These are phyloP conservation scores for Dryas octopetala DNA, from an alignment of 306 rosid species.

Conservation along the genomic window DNA sequence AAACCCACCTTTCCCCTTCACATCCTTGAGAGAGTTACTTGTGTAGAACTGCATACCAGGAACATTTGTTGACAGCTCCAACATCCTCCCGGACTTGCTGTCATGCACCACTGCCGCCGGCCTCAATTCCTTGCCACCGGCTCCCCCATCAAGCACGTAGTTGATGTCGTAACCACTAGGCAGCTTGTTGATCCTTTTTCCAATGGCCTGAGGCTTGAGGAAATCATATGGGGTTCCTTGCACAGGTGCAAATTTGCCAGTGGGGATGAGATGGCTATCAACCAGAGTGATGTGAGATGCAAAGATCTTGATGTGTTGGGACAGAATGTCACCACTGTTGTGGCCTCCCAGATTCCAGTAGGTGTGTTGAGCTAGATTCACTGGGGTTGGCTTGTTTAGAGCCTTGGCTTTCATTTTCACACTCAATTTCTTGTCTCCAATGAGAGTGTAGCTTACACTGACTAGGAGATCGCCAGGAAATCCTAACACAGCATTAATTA, in stretches of 20 bases:
- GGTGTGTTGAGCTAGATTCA: slow-evolving; percentile 71
- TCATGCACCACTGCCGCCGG: slow-evolving; percentile 57
- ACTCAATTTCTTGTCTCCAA: slow-evolving; percentile 40
- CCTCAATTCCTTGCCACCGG: slow-evolving; percentile 27
- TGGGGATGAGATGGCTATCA: slow-evolving; percentile 69
- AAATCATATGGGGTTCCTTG: slow-evolving; percentile 81
- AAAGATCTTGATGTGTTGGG: slow-evolving; percentile 54
- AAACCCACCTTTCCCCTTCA: slow-evolving; percentile 67
- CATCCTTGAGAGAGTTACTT: slow-evolving; percentile 44
- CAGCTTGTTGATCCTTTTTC: slow-evolving; percentile 58
- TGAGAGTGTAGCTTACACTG: slow-evolving; percentile 55
- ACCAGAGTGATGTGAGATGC: slow-evolving; percentile 64
- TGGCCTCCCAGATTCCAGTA: slow-evolving; percentile 90
- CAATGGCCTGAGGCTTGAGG: slow-evolving; percentile 52
- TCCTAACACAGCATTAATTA: slow-evolving; percentile 36
- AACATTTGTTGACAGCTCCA: slow-evolving; percentile 60
- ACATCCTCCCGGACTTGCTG: slow-evolving; percentile 58
- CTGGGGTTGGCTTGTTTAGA: slow-evolving; percentile 81
- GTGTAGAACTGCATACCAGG: slow-evolving; percentile 89
- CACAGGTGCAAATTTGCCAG: slow-evolving; percentile 55
- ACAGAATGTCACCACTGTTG: slow-evolving; percentile 66
- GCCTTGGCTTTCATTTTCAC: slow-evolving; percentile 67
- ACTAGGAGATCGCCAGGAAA: slow-evolving; percentile 80
- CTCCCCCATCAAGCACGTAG: slow-evolving; percentile 56
- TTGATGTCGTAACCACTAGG: slow-evolving; percentile 72